Conservation (phyloP, 176 grass and related monocot genomes). For the Eleusine coracana region DNA sequence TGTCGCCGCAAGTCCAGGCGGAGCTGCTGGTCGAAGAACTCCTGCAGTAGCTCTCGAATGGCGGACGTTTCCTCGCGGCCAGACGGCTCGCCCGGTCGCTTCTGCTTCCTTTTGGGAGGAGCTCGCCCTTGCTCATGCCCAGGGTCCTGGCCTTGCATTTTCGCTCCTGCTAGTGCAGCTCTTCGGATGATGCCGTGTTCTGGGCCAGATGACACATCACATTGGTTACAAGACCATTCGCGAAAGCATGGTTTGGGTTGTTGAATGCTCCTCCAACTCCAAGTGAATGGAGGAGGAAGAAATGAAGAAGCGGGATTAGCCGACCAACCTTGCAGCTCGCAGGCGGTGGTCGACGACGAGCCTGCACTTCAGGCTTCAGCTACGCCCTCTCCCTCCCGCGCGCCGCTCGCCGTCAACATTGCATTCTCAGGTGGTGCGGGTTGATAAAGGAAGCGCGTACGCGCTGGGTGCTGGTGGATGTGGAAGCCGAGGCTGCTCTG, state of each 20-base stretch:
- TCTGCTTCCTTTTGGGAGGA: conserved; percentile 44
- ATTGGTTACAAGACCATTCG: background rate
- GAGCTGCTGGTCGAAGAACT: conserved; percentile 82
- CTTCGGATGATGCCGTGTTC: background rate
- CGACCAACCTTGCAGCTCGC: conserved; percentile 40
- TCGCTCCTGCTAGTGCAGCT: background rate
- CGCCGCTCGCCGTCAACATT: conserved; percentile 9
- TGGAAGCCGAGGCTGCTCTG: conserved; percentile 34
- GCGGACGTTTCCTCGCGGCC: conserved; percentile 24
- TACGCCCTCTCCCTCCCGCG: background rate
- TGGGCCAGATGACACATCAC: conserved; percentile 37
- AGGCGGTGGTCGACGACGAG: conserved; percentile 39
- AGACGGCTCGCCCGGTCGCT: conserved; percentile 39
- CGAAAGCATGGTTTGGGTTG: background rate
- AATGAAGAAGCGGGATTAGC: background rate
- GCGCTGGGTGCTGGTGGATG: conserved; percentile 25
- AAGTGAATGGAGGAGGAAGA: background rate
- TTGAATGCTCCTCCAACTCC: background rate
- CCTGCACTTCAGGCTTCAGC: conserved; percentile 44
- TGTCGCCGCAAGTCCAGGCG: conserved; percentile 62
- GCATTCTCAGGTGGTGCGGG: conserved; percentile 14
- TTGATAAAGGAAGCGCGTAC: conserved; percentile 43
- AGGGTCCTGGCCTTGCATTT: conserved; percentile 70
- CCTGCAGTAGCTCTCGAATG: conserved; percentile 64
- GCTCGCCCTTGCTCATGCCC: conserved; percentile 40